Evolutionary conservation across 2,329 filamentous ascomycete genomes (phyloP).

Genomic region (Aspergillus felis): DNA sequence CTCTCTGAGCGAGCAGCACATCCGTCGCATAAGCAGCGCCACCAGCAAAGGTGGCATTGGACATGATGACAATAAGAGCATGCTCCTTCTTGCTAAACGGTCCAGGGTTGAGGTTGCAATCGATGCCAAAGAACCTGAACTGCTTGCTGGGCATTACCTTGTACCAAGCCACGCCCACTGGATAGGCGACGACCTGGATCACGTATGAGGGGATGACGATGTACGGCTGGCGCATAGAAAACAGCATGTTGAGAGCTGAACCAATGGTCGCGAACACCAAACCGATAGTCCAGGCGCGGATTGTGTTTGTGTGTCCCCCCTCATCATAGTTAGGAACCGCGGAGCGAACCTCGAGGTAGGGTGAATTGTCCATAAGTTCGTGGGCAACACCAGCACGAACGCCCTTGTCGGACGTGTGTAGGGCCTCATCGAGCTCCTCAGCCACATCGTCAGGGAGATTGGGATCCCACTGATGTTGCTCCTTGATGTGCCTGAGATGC

Average conservation of each 20-base stretch:
- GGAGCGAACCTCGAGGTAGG: slow-evolving; percentile 64
- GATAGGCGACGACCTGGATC: slow-evolving; percentile 60
- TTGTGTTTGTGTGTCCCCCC: slow-evolving; percentile 61
- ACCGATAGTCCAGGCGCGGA: slow-evolving; percentile 62
- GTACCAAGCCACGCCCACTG: slow-evolving; percentile 42
- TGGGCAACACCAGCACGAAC: slow-evolving; percentile 57
- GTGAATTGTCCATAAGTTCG: slow-evolving; percentile 62
- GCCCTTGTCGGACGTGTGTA: slow-evolving; percentile 53
- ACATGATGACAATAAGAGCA: slow-evolving; percentile 47
- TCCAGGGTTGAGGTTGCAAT: slow-evolving; percentile 41
- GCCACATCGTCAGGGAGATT: slow-evolving; percentile 62
- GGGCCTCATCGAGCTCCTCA: slow-evolving; percentile 57
- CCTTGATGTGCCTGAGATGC: slow-evolving; percentile 54
- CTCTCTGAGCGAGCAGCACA: slow-evolving; percentile 65
- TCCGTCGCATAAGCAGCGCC: slow-evolving; percentile 66
- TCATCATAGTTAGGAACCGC: slow-evolving; percentile 63
- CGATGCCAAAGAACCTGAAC: slow-evolving; percentile 35
- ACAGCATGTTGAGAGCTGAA: slow-evolving; percentile 60
- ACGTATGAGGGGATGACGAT: slow-evolving; percentile 60
- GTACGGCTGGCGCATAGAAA: slow-evolving; percentile 54
- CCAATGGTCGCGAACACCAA: slow-evolving; percentile 59
- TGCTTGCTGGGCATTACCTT: slow-evolving; percentile 34
- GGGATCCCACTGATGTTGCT: slow-evolving; percentile 60
- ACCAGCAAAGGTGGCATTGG: slow-evolving; percentile 63
- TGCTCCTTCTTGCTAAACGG: slow-evolving; percentile 48